Percentiles rank a stretch among this genome's conserved stretches.
phyloP scores from a whole-genome alignment of 1,284 basidiomycete species.

The Coniferiporia weirii region DNA sequence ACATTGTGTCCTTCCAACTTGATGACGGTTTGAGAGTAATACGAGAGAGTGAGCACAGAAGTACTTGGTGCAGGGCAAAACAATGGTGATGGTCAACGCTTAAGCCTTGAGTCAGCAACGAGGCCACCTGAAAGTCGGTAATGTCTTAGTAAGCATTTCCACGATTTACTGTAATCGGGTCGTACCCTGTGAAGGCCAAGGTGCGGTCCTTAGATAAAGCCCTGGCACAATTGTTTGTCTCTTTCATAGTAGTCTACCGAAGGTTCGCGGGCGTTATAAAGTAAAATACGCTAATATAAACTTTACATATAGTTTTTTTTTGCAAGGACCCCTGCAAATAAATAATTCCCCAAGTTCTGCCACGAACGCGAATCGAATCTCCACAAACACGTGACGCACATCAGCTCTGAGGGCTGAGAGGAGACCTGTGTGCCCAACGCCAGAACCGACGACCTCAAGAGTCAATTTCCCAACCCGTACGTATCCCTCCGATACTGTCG shows the following conservation, averaged over 20 bases:
- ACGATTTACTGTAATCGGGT: too few relatives aligned
- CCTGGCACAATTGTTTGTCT: too few relatives aligned
- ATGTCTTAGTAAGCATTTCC: background rate
- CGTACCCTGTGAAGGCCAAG: too few relatives aligned
- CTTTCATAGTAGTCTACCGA: too few relatives aligned
- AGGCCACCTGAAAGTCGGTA: background rate
- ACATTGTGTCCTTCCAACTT: slow-evolving; percentile 78
- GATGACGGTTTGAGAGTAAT: slow-evolving; percentile 26
- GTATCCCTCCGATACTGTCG: background rate
- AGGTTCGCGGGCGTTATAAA: too few relatives aligned
- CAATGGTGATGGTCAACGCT: slow-evolving; percentile 4
- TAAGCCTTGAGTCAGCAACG: background rate
- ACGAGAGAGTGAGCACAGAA: background rate
- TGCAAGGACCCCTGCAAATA: too few relatives aligned
- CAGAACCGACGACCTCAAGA: slow-evolving; percentile 6
- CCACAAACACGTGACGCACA: background rate
- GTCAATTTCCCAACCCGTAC: slow-evolving; percentile 6
- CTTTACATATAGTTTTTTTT: too few relatives aligned
- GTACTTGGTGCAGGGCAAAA: background rate
- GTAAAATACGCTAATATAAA: too few relatives aligned
- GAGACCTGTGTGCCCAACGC: background rate
- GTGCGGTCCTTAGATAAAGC: too few relatives aligned
- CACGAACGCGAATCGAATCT: background rate
- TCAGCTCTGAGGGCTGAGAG: background rate
- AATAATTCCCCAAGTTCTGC: too few relatives aligned